phyloP scores from a whole-genome alignment of 2,329 filamentous ascomycete species.

The Lojkania enalia region DNA sequence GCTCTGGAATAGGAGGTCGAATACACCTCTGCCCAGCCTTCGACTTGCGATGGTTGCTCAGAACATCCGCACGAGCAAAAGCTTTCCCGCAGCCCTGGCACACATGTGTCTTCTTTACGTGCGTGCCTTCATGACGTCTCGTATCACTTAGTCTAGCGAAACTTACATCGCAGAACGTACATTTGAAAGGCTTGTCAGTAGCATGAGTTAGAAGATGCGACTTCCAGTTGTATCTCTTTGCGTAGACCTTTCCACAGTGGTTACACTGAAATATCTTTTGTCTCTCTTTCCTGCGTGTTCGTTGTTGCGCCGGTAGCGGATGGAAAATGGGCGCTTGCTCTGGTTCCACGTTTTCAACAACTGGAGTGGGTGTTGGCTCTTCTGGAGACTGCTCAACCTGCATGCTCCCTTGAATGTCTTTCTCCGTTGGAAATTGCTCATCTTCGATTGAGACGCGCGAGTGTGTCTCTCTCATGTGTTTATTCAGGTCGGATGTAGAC shows the following conservation, averaged over 20 bases:
- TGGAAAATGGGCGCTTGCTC: background rate
- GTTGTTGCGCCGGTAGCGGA: constrained; percentile 1
- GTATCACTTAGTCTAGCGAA: constrained; percentile 5
- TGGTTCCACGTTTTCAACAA: background rate
- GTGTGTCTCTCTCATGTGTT: constrained; percentile 6
- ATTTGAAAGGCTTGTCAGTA: background rate
- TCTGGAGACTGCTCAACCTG: background rate
- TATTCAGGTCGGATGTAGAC: background rate
- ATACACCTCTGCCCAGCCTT: background rate
- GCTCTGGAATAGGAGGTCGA: no score
- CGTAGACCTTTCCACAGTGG: constrained; percentile 6
- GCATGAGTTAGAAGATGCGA: constrained; percentile 7
- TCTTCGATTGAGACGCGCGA: background rate
- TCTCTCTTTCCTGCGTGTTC: background rate
- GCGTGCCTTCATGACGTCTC: constrained; percentile 4
- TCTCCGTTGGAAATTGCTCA: constrained; percentile 2
- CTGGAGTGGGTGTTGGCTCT: background rate
- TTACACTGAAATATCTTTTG: constrained; percentile 4
- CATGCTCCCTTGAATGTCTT: background rate
- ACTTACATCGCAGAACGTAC: background rate
- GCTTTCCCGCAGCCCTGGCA: constrained; percentile 8
- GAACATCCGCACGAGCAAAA: constrained; percentile 5
- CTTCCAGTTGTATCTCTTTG: constrained; percentile 3
- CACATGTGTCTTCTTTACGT: background rate
- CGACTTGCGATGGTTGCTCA: constrained; percentile 10